Percentiles rank a stretch among this genome's conserved stretches.
Evolutionary conservation across 176 grass and related monocot genomes (phyloP).

Genomic region (Zea luxurians): DNA sequence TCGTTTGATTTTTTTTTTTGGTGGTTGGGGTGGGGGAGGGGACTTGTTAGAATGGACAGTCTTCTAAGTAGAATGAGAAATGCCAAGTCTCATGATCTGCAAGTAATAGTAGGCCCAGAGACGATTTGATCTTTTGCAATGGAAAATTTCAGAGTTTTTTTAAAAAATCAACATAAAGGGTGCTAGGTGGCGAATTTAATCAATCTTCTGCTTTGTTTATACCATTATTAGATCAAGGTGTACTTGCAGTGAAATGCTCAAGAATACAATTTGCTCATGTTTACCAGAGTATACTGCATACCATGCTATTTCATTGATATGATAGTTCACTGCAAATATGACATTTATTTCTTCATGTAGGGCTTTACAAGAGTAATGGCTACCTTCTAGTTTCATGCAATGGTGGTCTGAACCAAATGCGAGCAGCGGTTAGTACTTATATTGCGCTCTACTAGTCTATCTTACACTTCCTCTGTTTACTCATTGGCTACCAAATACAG

Average conservation of each 20-base stretch:
- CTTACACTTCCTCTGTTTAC: slow-evolving; percentile 5
- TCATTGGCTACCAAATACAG: neutral
- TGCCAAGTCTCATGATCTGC: neutral
- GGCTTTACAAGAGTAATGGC: slow-evolving; percentile 85
- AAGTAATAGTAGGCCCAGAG: neutral
- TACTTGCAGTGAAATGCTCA: slow-evolving; percentile 7
- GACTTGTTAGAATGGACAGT: neutral
- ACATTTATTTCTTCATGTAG: slow-evolving; percentile 39
- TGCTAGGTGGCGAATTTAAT: slow-evolving; percentile 5
- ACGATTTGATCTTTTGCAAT: slow-evolving; percentile 24
- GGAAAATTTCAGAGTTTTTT: slow-evolving; percentile 11
- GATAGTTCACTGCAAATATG: slow-evolving; percentile 29
- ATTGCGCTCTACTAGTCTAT: slow-evolving; percentile 7
- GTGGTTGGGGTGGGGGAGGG: neutral
- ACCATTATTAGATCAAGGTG: neutral
- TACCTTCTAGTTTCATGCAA: slow-evolving; percentile 90
- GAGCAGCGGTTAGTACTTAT: slow-evolving; percentile 68
- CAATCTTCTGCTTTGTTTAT: neutral
- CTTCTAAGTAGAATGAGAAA: slow-evolving; percentile 11
- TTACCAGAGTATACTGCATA: neutral
- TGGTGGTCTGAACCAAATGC: slow-evolving; percentile 97
- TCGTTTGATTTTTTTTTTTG: neutral
- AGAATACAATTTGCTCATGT: slow-evolving; percentile 29
- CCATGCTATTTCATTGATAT: neutral
- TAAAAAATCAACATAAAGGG: neutral